Conservation (phyloP, 1,284 basidiomycete species). For the Grifola frondosa region DNA sequence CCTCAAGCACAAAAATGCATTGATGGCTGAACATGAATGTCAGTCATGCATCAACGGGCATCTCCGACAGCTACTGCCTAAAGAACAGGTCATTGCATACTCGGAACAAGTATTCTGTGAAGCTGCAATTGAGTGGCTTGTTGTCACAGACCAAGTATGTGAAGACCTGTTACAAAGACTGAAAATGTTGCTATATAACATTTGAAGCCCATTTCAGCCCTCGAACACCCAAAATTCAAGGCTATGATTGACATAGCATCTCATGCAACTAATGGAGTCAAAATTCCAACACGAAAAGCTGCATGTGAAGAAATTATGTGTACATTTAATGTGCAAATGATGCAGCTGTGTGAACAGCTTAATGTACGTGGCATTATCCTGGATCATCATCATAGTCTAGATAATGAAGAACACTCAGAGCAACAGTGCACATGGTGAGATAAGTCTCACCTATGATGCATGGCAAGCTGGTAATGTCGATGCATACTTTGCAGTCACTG, state of each 20-base stretch:
- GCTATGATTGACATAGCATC: slow-evolving; percentile 25
- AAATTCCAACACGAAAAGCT: slow-evolving; percentile 21
- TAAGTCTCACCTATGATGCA: slow-evolving; percentile 37
- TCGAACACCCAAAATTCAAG: slow-evolving; percentile 25
- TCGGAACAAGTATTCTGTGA: slow-evolving; percentile 27
- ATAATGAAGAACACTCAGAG: slow-evolving; percentile 18
- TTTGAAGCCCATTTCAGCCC: slow-evolving; percentile 22
- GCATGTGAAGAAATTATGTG: slow-evolving; percentile 31
- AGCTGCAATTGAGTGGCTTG: slow-evolving; percentile 37
- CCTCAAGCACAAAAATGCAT: too few relatives aligned
- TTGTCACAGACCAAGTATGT: slow-evolving; percentile 37
- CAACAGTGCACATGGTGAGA: slow-evolving; percentile 24
- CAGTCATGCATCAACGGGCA: too few relatives aligned
- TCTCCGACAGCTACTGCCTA: too few relatives aligned
- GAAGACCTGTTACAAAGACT: background rate
- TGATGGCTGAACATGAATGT: too few relatives aligned
- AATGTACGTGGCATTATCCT: slow-evolving; percentile 32
- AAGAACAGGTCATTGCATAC: slow-evolving; percentile 26
- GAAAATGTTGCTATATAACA: background rate
- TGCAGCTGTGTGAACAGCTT: slow-evolving; percentile 18
- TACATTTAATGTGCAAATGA: slow-evolving; percentile 33
- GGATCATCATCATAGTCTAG: slow-evolving; percentile 4
- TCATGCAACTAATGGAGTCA: slow-evolving; percentile 17
- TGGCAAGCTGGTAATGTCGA: slow-evolving; percentile 40
- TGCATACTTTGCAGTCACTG: slow-evolving; percentile 36